phyloP scores from a whole-genome alignment of 208 protist genomes.

The Lotmaria passim region DNA sequence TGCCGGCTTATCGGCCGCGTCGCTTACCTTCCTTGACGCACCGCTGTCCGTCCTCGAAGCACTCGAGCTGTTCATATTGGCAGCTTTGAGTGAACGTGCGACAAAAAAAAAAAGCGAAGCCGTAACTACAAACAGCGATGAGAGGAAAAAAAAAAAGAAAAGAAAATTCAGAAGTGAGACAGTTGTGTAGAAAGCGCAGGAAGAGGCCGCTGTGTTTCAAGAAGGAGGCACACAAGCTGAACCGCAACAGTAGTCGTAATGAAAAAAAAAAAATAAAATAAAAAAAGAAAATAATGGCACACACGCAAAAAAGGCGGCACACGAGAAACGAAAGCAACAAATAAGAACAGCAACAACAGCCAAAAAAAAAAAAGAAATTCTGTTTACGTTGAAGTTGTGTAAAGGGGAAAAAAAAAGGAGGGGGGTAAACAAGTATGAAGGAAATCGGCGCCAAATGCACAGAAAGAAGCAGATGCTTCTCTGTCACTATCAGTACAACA shows the following conservation, averaged over 20 bases:
- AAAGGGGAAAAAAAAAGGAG: not conserved
- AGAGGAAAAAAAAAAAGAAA: not conserved
- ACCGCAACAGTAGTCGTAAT: too few species aligned
- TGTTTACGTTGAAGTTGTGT: not conserved
- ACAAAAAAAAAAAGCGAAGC: not conserved
- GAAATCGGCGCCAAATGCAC: not conserved
- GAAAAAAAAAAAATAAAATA: too few species aligned
- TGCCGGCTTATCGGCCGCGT: not conserved
- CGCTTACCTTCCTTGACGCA: not conserved
- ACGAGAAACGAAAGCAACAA: too few species aligned
- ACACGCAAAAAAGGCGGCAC: too few species aligned
- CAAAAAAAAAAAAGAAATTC: slow-evolving; percentile 1
- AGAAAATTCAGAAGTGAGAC: not conserved
- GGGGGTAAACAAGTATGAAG: not conserved
- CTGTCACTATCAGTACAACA: too few species aligned
- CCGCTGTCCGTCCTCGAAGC: not conserved
- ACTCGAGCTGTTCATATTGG: slow-evolving; percentile 5
- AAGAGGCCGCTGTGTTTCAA: too few species aligned
- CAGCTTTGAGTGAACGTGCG: not conserved
- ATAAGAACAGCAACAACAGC: too few species aligned
- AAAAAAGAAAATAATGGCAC: too few species aligned
- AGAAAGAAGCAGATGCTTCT: slow-evolving; percentile 8
- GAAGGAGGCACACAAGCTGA: too few species aligned
- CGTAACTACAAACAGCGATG: not conserved
- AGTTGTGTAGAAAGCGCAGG: too few species aligned